Percentiles rank a stretch among this genome's conserved stretches.
Evolutionary conservation across 1,139 yeast species (phyloP).

Genomic region (Geotrichum aggregatum): DNA sequence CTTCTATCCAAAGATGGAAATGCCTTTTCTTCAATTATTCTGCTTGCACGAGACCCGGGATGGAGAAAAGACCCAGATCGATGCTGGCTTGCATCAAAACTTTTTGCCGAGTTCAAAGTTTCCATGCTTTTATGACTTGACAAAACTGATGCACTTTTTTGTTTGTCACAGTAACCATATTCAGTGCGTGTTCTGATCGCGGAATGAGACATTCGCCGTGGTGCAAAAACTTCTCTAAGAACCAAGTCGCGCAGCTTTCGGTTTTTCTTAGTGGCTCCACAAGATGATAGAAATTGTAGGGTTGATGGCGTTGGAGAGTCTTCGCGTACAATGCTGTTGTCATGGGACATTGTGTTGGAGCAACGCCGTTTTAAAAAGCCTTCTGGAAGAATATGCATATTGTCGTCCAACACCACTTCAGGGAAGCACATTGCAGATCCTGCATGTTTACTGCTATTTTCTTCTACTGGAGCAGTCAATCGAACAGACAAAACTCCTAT

Average conservation of each 20-base stretch:
- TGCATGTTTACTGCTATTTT: background rate
- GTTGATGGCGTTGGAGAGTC: slow-evolving; percentile 17
- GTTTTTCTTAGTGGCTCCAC: slow-evolving; percentile 64
- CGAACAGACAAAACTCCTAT: slow-evolving; percentile 92
- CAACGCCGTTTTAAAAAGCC: slow-evolving; percentile 62
- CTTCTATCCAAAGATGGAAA: background rate
- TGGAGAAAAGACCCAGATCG: slow-evolving; percentile 10
- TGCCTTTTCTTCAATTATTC: too few relatives aligned
- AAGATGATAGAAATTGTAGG: slow-evolving; percentile 28
- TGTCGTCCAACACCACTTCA: slow-evolving; percentile 83
- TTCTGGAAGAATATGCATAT: slow-evolving; percentile 82
- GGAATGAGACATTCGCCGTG: slow-evolving; percentile 28
- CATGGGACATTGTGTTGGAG: slow-evolving; percentile 41
- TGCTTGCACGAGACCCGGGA: background rate
- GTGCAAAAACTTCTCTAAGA: slow-evolving; percentile 65
- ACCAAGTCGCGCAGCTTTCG: slow-evolving; percentile 62
- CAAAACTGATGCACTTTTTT: background rate
- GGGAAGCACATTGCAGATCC: slow-evolving; percentile 46
- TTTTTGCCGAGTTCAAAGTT: slow-evolving; percentile 2
- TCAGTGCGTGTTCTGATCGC: slow-evolving; percentile 5
- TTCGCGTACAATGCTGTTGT: background rate
- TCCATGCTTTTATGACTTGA: slow-evolving; percentile 19
- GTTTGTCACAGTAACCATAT: background rate
- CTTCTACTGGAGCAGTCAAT: slow-evolving; percentile 47
- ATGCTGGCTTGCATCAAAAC: slow-evolving; percentile 2